phyloP scores from a whole-genome alignment of 257 asterid species.

The Solanum virginianum region DNA sequence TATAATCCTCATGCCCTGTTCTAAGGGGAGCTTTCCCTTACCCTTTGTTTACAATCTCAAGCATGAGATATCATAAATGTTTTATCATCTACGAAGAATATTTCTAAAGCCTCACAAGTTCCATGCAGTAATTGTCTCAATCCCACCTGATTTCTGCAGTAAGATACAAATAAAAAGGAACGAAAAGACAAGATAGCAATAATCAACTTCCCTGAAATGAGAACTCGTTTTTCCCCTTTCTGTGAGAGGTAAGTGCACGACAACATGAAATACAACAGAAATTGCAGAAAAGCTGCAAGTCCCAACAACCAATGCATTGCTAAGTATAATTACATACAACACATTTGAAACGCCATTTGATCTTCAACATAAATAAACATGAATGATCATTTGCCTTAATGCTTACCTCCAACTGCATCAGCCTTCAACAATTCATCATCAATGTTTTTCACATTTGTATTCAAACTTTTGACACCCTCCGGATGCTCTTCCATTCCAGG shows the following conservation, averaged over 20 bases:
- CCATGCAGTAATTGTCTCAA: background rate
- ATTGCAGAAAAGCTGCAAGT: background rate
- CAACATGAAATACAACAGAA: background rate
- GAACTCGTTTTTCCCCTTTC: background rate
- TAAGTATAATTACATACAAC: background rate
- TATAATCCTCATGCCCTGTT: background rate
- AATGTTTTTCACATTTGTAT: conserved; percentile 15
- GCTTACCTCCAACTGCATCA: conserved; percentile 33
- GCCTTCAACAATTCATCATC: conserved; percentile 18
- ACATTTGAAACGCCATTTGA: background rate
- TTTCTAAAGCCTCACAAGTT: background rate
- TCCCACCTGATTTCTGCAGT: background rate
- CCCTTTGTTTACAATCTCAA: background rate
- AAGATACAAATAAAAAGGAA: background rate
- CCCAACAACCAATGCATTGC: background rate
- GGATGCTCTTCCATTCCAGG: conserved; percentile 25
- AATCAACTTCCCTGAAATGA: background rate
- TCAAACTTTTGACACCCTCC: conserved; percentile 12
- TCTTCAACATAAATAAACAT: background rate
- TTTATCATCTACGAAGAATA: background rate
- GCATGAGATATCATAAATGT: background rate
- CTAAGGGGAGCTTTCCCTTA: background rate
- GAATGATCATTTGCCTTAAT: background rate
- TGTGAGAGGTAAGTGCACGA: background rate
- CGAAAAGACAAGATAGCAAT: background rate